Conservation (phyloP, 192 early-diverging fungal genomes). For the Coemansia pectinata region DNA sequence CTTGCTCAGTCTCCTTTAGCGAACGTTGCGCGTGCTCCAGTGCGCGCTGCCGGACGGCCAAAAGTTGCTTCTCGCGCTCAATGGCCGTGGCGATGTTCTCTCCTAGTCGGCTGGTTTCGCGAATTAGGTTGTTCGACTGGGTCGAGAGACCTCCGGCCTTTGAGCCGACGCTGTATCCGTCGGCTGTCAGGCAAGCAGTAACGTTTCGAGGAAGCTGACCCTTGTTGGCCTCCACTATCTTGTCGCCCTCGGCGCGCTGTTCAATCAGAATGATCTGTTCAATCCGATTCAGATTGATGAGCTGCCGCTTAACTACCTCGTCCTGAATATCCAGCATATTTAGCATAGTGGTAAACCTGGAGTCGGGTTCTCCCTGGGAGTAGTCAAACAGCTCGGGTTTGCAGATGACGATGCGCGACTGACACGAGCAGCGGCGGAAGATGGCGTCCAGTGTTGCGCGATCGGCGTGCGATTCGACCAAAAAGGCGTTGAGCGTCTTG, state of each 20-base stretch:
- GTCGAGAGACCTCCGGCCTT: constrained; percentile 48
- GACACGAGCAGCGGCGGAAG: constrained; percentile 52
- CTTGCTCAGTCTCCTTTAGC: constrained; percentile 21
- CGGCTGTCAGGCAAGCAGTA: constrained; percentile 58
- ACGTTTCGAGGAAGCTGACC: constrained; percentile 66
- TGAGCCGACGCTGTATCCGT: constrained; percentile 64
- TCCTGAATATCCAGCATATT: constrained; percentile 62
- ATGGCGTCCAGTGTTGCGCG: constrained; percentile 57
- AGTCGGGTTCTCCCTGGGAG: constrained; percentile 62
- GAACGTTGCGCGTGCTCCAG: constrained; percentile 16
- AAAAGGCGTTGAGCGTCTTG: constrained; percentile 63
- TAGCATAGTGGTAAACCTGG: constrained; percentile 63
- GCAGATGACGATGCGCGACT: constrained; percentile 63
- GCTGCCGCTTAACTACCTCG: constrained; percentile 72
- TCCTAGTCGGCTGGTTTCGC: constrained; percentile 54
- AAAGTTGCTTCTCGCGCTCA: constrained; percentile 28
- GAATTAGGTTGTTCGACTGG: constrained; percentile 42
- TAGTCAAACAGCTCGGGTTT: constrained; percentile 70
- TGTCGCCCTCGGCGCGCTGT: constrained; percentile 43
- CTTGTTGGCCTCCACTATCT: constrained; percentile 52
- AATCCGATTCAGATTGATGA: constrained; percentile 68
- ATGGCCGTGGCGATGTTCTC: constrained; percentile 55
- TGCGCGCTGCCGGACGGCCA: constrained; percentile 12
- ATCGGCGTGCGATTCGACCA: constrained; percentile 70
- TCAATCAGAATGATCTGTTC: constrained; percentile 72